Base-by-base conservation (phyloP, 805 yeast species). In the Priceomyces medius region DNA sequence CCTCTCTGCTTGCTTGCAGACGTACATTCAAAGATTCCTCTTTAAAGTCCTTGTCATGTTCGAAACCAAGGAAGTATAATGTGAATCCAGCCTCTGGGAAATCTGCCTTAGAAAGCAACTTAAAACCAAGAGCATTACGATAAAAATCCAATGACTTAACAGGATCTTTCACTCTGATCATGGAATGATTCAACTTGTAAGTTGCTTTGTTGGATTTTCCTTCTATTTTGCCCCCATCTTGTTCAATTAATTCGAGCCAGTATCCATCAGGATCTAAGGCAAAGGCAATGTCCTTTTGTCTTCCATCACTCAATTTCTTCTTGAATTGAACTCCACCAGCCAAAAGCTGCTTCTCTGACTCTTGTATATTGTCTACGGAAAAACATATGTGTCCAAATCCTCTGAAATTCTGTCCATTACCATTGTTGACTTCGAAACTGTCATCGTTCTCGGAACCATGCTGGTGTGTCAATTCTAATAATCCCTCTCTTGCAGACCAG, bases 321-420 rank as follows among this genome's bases (percentile, higher is more conserved):
- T 90, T 79, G 73, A 91, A 91, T 38, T 65, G 59, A 41, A 85
- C 97, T 16, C 83, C 85, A 35, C 73, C 68, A 1, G 63, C 61
- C 48, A 83, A 77, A 45, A 91, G 71, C 20, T 68, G 61, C 31
- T 66, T 65, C 62, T 91, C 88, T 4, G 81, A 68, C 8, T 59
- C 75, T 40, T 66, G 80, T 43, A 91, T 79, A 65, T 90, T 83
- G 51, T 88, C 87, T 12, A 90, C 96, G 1, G 96, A 75, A 50
- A 91, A 67, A 64, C 97, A 88, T 44, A 89, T 81, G 65, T 91
- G 99, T 17, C 99, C 99, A 58, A 90, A 91, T 0, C 99, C 98
- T 50, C 91, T 77, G 61, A 80, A 71, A 29, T 95, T 91, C 40
- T 83, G 88, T 7, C 74, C 80, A 60, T 93, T 91, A 45, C 99